Conservation (phyloP, 306 rosid genomes). For the Luffa aegyptiaca region DNA sequence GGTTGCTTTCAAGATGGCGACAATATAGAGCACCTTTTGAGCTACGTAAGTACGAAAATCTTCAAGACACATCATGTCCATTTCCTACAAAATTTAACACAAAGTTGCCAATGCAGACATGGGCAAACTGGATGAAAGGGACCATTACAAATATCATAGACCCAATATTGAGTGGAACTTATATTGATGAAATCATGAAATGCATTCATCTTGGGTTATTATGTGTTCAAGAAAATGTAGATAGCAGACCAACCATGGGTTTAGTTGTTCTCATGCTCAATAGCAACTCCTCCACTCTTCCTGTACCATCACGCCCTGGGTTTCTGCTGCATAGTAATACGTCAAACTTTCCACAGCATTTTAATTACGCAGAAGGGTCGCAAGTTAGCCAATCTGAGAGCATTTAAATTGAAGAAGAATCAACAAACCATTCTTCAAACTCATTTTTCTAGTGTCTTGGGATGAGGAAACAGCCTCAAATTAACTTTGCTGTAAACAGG, state of each 20-base stretch:
- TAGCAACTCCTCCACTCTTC: neutral
- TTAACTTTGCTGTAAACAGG: neutral
- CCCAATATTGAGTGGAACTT: neutral
- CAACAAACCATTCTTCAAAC: neutral
- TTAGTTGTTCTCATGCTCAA: neutral
- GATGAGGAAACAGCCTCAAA: neutral
- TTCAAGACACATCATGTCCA: neutral
- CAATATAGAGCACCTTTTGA: neutral
- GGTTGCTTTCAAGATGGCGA: neutral
- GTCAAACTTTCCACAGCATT: neutral
- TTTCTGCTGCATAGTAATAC: neutral
- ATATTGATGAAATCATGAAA: neutral
- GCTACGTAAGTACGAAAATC: neutral
- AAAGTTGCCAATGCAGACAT: neutral
- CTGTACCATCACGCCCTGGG: neutral
- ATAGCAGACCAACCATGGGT: slow-evolving; percentile 5
- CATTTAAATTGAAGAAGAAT: neutral
- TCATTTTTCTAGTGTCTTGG: neutral
- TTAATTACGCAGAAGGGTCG: neutral
- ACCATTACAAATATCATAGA: neutral
- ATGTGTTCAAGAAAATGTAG: neutral
- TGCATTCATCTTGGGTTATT: neutral
- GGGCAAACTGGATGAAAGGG: neutral
- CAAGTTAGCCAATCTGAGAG: neutral
- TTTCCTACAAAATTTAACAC: neutral